A percentile compares a stretch with the other conserved stretches of the same genome.
phyloP scores from a whole-genome alignment of 305 asterid genomes.

The Fraxinus velutina region DNA sequence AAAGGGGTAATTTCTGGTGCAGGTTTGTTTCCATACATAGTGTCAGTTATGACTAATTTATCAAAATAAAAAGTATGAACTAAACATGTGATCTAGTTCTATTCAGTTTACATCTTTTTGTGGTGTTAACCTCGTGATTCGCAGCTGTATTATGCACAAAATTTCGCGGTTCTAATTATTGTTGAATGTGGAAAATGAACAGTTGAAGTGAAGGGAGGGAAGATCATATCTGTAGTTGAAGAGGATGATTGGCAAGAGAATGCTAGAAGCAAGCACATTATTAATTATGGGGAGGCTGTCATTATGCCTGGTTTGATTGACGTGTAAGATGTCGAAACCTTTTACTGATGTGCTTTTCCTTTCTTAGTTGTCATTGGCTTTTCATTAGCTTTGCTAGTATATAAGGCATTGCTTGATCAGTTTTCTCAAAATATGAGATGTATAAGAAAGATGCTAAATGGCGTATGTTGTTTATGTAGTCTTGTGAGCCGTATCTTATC shows the following conservation, averaged over 20 bases:
- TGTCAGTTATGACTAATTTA: not conserved
- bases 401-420: not conserved
- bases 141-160: not conserved
- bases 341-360: not conserved
- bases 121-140: not conserved
- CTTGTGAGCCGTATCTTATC: not conserved
- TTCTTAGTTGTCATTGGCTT: not conserved
- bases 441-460: not conserved
- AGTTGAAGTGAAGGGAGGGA: conserved; percentile 82
- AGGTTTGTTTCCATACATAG: conserved; percentile 45
- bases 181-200: conserved; percentile 32
- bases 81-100: not conserved
- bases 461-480: not conserved
- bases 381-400: not conserved
- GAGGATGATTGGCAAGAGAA: conserved; percentile 63
- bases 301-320: conserved; percentile 94
- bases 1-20: conserved; percentile 68
- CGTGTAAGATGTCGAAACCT: conserved; percentile 55
- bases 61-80: not conserved
- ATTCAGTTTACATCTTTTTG: not conserved
- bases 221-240: conserved; percentile 61
- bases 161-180: conserved; percentile 7
- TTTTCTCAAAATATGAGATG: conserved; percentile 1
- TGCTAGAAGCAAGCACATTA: conserved; percentile 40
- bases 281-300: conserved; percentile 79